A percentile compares a stretch with the other conserved stretches of the same genome.
phyloP scores from a whole-genome alignment of 1,284 basidiomycete species.

The Wolfiporia cocos region DNA sequence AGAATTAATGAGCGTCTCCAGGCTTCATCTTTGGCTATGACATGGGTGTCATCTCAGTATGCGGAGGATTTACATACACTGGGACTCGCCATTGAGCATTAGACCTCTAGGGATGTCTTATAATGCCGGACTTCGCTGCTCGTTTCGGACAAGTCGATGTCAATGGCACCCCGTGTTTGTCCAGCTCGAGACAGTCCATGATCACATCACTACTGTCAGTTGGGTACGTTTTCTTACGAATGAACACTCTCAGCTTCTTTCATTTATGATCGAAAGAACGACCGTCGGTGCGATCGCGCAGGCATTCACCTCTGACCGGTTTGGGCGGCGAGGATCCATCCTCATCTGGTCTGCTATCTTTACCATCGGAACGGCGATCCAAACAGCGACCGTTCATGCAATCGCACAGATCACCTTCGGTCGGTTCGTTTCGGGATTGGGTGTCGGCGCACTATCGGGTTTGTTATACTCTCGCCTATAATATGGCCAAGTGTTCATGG shows the following conservation, averaged over 20 bases:
- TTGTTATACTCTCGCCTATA: constrained; percentile 12
- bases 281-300: constrained; percentile 69
- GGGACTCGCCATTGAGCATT: not conserved
- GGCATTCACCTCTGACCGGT: constrained; percentile 71
- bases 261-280: constrained; percentile 34
- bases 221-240: constrained; percentile 35
- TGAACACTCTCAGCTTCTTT: not conserved
- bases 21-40: constrained; percentile 65
- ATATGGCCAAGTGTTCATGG: not conserved
- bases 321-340: constrained; percentile 68
- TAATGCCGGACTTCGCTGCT: constrained; percentile 72
- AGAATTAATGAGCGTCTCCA: too few species aligned
- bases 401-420: constrained; percentile 66
- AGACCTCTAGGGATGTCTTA: constrained; percentile 58
- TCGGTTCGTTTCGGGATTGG: constrained; percentile 65
- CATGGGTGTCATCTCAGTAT: constrained; percentile 61
- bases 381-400: constrained; percentile 57
- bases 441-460: constrained; percentile 75
- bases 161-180: constrained; percentile 47
- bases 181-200: constrained; percentile 62
- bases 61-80: constrained; percentile 2
- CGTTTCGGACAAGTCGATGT: constrained; percentile 55
- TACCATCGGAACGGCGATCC: constrained; percentile 65
- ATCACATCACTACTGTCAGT: constrained; percentile 78
- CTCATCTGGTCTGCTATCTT: constrained; percentile 75